phyloP scores from a whole-genome alignment of 768 basidiomycete species.

The Russula ochroleuca region DNA sequence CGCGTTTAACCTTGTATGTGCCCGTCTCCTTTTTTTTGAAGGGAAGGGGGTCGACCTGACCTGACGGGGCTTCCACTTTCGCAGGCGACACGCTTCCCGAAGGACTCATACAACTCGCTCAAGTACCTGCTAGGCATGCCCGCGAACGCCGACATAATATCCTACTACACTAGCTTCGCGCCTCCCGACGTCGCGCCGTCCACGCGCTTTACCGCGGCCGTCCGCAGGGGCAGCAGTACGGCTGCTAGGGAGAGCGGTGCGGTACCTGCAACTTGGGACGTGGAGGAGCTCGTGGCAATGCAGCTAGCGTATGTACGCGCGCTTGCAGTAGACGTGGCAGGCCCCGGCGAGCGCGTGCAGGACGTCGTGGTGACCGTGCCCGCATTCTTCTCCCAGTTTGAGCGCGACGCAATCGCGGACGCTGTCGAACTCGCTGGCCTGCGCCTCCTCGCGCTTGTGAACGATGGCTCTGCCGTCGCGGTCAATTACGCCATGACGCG shows the following conservation, averaged over 20 bases:
- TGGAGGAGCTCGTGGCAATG: conserved; percentile 92
- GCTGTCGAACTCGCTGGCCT: conserved; percentile 90
- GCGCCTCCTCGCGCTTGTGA: conserved; percentile 75
- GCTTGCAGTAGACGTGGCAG: conserved; percentile 72
- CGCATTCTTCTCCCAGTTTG: conserved; percentile 82
- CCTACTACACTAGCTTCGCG: conserved; percentile 46
- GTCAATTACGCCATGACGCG: conserved; percentile 98
- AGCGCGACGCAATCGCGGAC: conserved; percentile 88
- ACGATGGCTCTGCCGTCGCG: conserved; percentile 93
- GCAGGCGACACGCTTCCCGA: conserved; percentile 89
- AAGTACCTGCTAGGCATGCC: conserved; percentile 80
- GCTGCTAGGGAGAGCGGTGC: neutral
- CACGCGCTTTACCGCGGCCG: conserved; percentile 41
- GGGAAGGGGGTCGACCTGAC: neutral
- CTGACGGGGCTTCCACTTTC: neutral
- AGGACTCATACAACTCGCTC: conserved; percentile 78
- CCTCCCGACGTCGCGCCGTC: conserved; percentile 56
- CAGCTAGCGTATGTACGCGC: conserved; percentile 87
- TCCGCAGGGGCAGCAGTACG: conserved; percentile 50
- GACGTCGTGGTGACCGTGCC: conserved; percentile 91
- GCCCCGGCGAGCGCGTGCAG: conserved; percentile 57
- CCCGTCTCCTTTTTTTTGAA: neutral
- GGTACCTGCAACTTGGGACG: conserved; percentile 53
- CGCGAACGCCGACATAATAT: conserved; percentile 33
- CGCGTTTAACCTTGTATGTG: conserved; percentile 79